Percentiles rank a stretch among this genome's conserved stretches.
Evolutionary conservation across 352 stramenopile species (phyloP).

Genomic region (Phytopythium chamaehyphon): DNA sequence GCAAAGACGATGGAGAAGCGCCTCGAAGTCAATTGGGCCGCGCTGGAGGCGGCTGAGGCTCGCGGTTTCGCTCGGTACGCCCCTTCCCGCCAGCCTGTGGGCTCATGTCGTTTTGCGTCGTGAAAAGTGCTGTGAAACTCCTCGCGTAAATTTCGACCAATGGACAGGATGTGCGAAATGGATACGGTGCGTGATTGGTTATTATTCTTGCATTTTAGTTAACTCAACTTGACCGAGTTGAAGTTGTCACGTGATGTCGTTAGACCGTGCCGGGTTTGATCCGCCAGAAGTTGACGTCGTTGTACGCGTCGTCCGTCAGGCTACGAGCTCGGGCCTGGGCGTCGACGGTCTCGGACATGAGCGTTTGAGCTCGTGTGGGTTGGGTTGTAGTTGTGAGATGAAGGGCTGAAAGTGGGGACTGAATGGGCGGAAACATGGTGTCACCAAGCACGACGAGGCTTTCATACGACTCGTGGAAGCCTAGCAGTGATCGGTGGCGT

Average conservation of each 20-base stretch:
- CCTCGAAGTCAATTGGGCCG: too few relatives aligned
- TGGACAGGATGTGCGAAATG: too few relatives aligned
- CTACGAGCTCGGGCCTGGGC: conserved; percentile 44
- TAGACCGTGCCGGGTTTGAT: conserved; percentile 42
- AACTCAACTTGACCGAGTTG: neutral
- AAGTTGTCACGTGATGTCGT: too few relatives aligned
- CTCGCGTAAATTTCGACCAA: too few relatives aligned
- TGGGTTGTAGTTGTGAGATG: neutral
- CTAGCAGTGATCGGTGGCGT: conserved; percentile 55
- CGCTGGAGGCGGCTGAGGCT: too few relatives aligned
- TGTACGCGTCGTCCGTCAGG: conserved; percentile 78
- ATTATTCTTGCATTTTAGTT: neutral
- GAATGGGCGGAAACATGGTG: conserved; percentile 76
- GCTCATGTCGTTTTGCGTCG: too few relatives aligned
- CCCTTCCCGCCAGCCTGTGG: neutral
- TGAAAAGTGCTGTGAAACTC: too few relatives aligned
- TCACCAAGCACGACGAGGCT: conserved; percentile 56
- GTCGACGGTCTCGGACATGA: conserved; percentile 50
- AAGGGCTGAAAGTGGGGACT: conserved; percentile 26
- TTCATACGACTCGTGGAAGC: conserved; percentile 63
- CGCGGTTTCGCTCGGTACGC: neutral
- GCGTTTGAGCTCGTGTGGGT: conserved; percentile 18
- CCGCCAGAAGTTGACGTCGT: conserved; percentile 85
- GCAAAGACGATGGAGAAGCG: too few relatives aligned
- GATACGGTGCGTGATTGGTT: too few relatives aligned